Percentiles rank a stretch among this genome's conserved stretches.
These are phyloP conservation scores for Xylaria sp. DNA, from an alignment of 2,329 filamentous ascomycete genomes.

Conservation along the genomic window DNA sequence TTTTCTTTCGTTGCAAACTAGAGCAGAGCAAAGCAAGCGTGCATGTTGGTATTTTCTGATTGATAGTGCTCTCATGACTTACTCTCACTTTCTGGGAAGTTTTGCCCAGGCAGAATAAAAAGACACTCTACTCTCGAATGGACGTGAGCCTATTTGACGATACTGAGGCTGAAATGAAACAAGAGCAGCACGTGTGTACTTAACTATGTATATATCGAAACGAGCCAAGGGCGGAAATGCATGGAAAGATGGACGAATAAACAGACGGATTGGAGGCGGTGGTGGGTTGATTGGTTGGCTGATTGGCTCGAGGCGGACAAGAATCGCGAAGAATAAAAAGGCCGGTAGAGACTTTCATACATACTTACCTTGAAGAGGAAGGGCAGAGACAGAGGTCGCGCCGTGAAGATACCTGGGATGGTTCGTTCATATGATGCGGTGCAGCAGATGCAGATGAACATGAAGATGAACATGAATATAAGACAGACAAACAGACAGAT, in stretches of 20 bases:
- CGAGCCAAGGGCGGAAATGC: background rate
- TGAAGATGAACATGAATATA: background rate
- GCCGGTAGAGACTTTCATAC: no score
- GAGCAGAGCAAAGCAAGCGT: constrained; percentile 32
- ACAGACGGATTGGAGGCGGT: background rate
- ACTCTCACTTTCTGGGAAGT: no score
- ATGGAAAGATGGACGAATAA: background rate
- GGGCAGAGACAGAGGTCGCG: background rate
- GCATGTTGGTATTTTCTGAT: constrained; percentile 27
- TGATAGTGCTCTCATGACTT: constrained; percentile 7
- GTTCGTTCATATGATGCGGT: background rate
- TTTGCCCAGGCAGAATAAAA: background rate
- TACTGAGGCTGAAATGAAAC: background rate
- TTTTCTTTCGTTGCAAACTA: constrained; percentile 6
- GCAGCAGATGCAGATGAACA: background rate
- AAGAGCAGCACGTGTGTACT: background rate
- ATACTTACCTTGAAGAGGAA: background rate
- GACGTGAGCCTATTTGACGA: no score
- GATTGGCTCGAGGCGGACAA: background rate
- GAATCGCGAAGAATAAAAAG: background rate
- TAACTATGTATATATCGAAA: constrained; percentile 24
- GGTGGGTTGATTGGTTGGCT: no score
- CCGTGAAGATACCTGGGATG: background rate
- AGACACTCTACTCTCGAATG: no score
- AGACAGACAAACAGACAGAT: background rate